Conservation (phyloP, 163 green algal genomes). For the Scenedesmus sp. region DNA sequence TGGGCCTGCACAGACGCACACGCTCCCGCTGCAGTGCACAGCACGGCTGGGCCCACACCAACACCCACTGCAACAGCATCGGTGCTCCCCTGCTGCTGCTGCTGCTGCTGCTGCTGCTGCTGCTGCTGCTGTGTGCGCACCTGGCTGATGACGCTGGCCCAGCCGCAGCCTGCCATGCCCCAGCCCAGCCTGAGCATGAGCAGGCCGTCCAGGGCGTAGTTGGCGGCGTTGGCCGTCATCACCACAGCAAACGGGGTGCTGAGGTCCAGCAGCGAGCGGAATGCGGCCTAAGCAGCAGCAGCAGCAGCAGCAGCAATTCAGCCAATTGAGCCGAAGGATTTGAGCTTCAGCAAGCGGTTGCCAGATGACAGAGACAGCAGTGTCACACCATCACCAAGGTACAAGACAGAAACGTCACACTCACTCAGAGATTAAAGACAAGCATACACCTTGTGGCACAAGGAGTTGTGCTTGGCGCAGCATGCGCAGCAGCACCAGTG, state of each 20-base stretch:
- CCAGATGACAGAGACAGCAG: not conserved
- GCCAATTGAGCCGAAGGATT: not conserved
- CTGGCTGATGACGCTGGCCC: conserved; percentile 60
- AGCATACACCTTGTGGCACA: too few relatives aligned
- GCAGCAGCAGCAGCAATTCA: not conserved
- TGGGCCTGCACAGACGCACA: too few relatives aligned
- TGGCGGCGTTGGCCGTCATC: conserved; percentile 51
- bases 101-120: too few relatives aligned
- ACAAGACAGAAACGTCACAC: too few relatives aligned
- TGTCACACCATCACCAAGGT: too few relatives aligned
- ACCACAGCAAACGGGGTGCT: conserved; percentile 57
- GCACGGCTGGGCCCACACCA: too few relatives aligned
- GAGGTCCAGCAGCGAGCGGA: conserved; percentile 58
- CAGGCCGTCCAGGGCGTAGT: conserved; percentile 57
- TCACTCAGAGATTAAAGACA: too few relatives aligned
- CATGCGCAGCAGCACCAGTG: too few relatives aligned
- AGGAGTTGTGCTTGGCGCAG: too few relatives aligned
- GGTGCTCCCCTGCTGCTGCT: too few relatives aligned
- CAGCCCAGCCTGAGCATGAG: conserved; percentile 58
- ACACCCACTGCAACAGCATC: too few relatives aligned
- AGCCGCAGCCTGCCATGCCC: conserved; percentile 63
- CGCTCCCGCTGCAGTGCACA: too few relatives aligned
- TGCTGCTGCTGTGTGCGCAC: not conserved
- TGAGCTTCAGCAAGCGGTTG: not conserved
- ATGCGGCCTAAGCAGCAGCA: conserved; percentile 34